Conservation (phyloP, 495 filamentous ascomycete genomes). For the Hypoxylon perforatum region DNA sequence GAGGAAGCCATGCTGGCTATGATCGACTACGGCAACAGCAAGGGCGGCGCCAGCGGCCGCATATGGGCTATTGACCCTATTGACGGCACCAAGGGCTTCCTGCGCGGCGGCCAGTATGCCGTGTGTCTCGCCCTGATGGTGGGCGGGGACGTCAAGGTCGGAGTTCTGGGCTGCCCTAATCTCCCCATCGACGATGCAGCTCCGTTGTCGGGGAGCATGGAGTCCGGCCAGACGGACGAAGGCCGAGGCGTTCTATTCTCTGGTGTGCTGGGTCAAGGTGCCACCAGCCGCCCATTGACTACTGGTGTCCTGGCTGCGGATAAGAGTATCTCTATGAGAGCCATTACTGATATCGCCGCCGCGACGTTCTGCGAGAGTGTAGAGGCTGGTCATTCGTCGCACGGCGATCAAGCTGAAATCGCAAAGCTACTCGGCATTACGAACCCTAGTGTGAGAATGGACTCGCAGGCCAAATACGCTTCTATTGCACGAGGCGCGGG, state of each 20-base stretch:
- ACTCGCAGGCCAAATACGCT: slow-evolving; percentile 98
- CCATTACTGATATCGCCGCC: slow-evolving; percentile 74
- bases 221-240: slow-evolving; percentile 72
- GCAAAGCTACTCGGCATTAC: slow-evolving; percentile 87
- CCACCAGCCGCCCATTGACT: slow-evolving; percentile 76
- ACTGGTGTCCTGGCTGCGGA: slow-evolving; percentile 66
- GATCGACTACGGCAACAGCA: slow-evolving; percentile 84
- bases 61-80: slow-evolving; percentile 99
- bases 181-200: slow-evolving; percentile 83
- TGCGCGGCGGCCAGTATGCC: slow-evolving; percentile 97
- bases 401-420: slow-evolving; percentile 86
- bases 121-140: slow-evolving; percentile 92
- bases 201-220: slow-evolving; percentile 72
- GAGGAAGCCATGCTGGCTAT: slow-evolving; percentile 83
- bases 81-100: slow-evolving; percentile 96
- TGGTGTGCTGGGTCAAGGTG: slow-evolving; percentile 79
- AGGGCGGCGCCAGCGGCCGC: slow-evolving; percentile 81
- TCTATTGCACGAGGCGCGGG: slow-evolving; percentile 95
- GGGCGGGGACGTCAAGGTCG: slow-evolving; percentile 94
- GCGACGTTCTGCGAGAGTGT: slow-evolving; percentile 97
- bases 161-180: slow-evolving; percentile 94
- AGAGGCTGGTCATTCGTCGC: slow-evolving; percentile 88
- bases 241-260: slow-evolving; percentile 86
- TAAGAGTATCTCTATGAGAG: slow-evolving; percentile 79
- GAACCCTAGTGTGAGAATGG: slow-evolving; percentile 85